Percentiles rank a stretch among this genome's conserved stretches.
phyloP scores from a whole-genome alignment of 768 basidiomycete species.

The Xanthoconium purpureum region DNA sequence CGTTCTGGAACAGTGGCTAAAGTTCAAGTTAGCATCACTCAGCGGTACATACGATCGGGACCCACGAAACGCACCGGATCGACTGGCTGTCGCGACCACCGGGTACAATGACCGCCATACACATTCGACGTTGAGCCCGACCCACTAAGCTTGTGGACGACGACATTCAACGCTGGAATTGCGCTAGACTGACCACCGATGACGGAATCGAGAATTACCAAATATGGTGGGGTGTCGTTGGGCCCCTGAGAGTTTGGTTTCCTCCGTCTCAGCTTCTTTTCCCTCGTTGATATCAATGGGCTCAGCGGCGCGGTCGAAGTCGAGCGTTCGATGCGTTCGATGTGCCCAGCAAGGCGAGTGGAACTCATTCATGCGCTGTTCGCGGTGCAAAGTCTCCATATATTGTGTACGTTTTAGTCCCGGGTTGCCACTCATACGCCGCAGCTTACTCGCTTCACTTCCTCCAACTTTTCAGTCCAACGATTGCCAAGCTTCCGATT shows the following conservation, averaged over 20 bases:
- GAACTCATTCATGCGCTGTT: conserved; percentile 24
- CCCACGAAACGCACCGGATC: too few species aligned
- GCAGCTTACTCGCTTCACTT: neutral
- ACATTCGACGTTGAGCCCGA: too few species aligned
- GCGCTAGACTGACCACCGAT: neutral
- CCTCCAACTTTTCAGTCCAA: conserved; percentile 16
- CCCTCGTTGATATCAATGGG: neutral
- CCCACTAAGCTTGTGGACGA: too few species aligned
- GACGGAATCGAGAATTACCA: neutral
- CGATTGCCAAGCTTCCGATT: conserved; percentile 24
- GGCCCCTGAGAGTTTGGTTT: neutral
- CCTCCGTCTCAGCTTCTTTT: neutral
- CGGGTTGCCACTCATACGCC: neutral
- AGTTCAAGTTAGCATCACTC: too few species aligned
- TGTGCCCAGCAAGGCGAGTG: conserved; percentile 15
- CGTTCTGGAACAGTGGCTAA: too few species aligned
- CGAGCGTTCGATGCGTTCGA: conserved; percentile 8
- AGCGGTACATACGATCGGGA: too few species aligned
- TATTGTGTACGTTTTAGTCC: conserved; percentile 21
- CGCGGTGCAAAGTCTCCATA: conserved; percentile 21
- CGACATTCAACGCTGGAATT: neutral
- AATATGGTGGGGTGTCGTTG: neutral
- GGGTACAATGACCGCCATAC: too few species aligned
- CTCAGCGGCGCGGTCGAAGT: neutral
- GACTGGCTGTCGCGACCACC: too few species aligned